phyloP scores from a whole-genome alignment of 139 green algal genomes.

The Chlamydomonas eustigma region DNA sequence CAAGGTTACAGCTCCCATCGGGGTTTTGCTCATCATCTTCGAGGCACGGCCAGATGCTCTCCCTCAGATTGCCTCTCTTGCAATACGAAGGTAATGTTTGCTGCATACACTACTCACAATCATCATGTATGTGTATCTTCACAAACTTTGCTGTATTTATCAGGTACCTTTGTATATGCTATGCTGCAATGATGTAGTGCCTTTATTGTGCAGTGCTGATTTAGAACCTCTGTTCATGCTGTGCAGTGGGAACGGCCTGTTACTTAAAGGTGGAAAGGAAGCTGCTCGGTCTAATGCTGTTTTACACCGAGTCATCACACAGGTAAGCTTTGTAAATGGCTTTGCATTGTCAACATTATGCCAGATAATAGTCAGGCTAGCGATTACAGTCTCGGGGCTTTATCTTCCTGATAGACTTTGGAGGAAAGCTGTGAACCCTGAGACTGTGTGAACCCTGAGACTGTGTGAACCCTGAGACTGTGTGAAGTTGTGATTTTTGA shows the following conservation, averaged over 20 bases:
- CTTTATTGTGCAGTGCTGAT: no score
- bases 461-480: no score
- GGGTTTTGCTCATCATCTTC: slow-evolving; percentile 99
- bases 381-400: background rate
- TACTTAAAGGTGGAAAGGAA: slow-evolving; percentile 92
- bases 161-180: no score
- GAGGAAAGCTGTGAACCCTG: no score
- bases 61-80: slow-evolving; percentile 56
- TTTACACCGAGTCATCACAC: slow-evolving; percentile 76
- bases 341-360: no score
- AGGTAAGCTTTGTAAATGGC: slow-evolving; percentile 12
- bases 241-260: slow-evolving; percentile 76
- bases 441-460: no score
- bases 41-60: slow-evolving; percentile 94
- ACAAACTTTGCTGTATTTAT: no score
- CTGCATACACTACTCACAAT: no score
- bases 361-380: background rate
- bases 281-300: slow-evolving; percentile 74
- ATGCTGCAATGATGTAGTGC: no score
- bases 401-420: background rate
- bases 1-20: slow-evolving; percentile 88
- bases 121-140: no score
- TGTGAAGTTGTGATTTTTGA: no score
- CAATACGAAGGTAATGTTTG: slow-evolving; percentile 12
- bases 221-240: no score